A percentile compares a stretch with the other conserved stretches of the same genome.
phyloP scores from a whole-genome alignment of 1,284 basidiomycete genomes.

The Microbotryum saponariae region DNA sequence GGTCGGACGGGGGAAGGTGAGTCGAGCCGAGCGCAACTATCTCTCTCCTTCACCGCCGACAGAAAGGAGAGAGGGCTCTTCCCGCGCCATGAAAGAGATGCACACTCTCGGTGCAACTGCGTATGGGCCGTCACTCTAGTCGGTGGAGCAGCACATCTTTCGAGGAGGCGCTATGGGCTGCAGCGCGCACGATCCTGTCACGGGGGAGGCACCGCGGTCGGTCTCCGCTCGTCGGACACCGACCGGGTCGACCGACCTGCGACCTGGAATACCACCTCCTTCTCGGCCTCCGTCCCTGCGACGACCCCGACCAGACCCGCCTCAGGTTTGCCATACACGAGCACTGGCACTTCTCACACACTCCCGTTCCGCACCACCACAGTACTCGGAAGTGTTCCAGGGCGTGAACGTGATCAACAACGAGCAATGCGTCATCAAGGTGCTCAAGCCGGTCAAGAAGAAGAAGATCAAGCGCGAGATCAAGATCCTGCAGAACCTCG shows the following conservation, averaged over 20 bases:
- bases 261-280: no score
- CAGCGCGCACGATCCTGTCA: no score
- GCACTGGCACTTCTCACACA: background rate
- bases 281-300: background rate
- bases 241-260: no score
- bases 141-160: no score
- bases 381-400: slow-evolving; percentile 94
- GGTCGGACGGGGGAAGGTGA: slow-evolving; percentile 78
- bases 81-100: no score
- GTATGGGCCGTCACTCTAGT: no score
- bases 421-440: slow-evolving; percentile 97
- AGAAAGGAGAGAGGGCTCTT: background rate
- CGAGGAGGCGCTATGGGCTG: no score
- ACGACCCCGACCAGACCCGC: no score
- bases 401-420: slow-evolving; percentile 87
- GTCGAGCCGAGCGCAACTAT: background rate
- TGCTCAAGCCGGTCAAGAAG: slow-evolving; percentile 98
- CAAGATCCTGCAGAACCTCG: slow-evolving; percentile 94
- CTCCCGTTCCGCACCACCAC: background rate
- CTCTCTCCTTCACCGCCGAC: no score
- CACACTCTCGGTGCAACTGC: background rate
- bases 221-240: no score
- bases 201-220: no score
- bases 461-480: slow-evolving; percentile 99
- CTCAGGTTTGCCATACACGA: no score